Evolutionary conservation across 257 asterid genomes (phyloP).

Genomic region (Lantana camara): DNA sequence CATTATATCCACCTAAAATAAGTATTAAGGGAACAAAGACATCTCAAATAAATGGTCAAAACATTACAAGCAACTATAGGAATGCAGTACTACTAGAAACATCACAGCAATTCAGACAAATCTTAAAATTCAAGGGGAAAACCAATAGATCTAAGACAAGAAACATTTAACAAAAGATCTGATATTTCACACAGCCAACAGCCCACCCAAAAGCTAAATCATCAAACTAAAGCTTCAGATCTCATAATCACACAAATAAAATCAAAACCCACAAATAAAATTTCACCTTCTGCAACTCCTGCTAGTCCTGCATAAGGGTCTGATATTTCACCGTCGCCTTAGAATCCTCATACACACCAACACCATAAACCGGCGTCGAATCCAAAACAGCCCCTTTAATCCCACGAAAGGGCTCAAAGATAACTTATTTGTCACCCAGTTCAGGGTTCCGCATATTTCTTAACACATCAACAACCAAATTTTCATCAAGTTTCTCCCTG

Average conservation of each 20-base stretch:
- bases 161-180: constrained; percentile 10
- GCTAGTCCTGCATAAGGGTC: constrained; percentile 67
- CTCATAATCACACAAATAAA: constrained; percentile 24
- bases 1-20: constrained; percentile 7
- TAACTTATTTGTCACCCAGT: constrained; percentile 76
- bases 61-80: background rate
- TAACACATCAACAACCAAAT: too few species aligned
- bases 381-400: constrained; percentile 39
- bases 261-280: constrained; percentile 5
- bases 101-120: constrained; percentile 1
- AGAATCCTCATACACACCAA: constrained; percentile 40
- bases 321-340: constrained; percentile 56
- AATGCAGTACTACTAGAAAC: background rate
- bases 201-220: constrained; percentile 13
- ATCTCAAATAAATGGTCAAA: background rate
- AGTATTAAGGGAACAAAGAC: constrained; percentile 8
- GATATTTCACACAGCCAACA: constrained; percentile 10
- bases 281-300: constrained; percentile 62
- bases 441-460: constrained; percentile 55
- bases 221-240: constrained; percentile 31
- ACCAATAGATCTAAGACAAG: constrained; percentile 17
- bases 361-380: constrained; percentile 33
- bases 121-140: background rate
- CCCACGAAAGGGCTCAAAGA: too few species aligned
- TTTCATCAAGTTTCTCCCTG: constrained; percentile 66